Percentiles rank a stretch among this genome's conserved stretches.
These are phyloP conservation scores for Tetrahymena elliotti DNA, from an alignment of 73 alveolate genomes.

Conservation along the genomic window DNA sequence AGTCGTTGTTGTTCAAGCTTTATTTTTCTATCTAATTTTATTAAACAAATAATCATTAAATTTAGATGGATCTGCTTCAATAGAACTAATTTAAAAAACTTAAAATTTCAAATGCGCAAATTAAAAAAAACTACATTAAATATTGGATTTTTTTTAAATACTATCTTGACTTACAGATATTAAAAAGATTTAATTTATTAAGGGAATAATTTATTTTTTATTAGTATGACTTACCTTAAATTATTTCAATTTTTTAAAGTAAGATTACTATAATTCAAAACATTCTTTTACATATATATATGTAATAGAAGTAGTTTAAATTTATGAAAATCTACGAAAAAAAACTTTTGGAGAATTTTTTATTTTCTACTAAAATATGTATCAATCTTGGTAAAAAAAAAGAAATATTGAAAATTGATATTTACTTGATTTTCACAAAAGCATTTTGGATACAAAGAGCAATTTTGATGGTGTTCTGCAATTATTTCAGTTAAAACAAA, in stretches of 20 bases:
- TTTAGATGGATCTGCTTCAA: not conserved
- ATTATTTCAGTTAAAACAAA: not conserved
- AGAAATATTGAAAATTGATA: not conserved
- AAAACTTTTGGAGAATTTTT: no score
- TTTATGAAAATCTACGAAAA: no score
- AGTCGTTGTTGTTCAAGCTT: not conserved
- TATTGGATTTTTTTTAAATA: no score
- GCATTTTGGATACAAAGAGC: not conserved
- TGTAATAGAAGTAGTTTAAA: no score
- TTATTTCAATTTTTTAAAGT: no score
- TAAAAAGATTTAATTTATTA: not conserved
- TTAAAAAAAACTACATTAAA: not conserved
- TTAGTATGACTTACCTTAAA: not conserved
- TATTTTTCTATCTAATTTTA: not conserved
- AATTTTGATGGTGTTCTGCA: not conserved
- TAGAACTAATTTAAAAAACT: not conserved
- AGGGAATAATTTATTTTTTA: not conserved
- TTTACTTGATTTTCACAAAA: not conserved
- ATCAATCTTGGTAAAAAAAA: not conserved
- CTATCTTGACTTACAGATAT: no score
- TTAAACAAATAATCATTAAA: not conserved
- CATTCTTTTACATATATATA: no score
- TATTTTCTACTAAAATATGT: no score
- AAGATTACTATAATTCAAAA: no score
- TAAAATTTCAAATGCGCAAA: not conserved